Base-by-base conservation (phyloP, 768 basidiomycete genomes). In the Xerocomus potaroensis region DNA sequence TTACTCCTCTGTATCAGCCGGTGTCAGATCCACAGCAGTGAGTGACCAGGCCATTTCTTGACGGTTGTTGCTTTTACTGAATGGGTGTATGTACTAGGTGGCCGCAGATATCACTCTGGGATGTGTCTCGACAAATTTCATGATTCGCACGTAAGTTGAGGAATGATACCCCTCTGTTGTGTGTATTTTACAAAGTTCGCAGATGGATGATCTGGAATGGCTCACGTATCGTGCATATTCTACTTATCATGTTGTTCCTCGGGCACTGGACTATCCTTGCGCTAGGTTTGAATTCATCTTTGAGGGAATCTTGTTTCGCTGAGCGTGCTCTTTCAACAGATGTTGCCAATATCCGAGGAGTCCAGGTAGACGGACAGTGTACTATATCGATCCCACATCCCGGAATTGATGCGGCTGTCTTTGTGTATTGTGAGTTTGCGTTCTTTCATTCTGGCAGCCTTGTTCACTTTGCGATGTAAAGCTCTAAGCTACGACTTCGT, bases 171-270 rank as follows among this genome's bases (percentile, higher is more conserved):
- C 18, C 1, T 31, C 7, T 6, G 2, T 9, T 18, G 7, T 22
- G 33, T 8, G 11, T 1, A 7, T 39, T 35, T 52, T 27, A 42
- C 38, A 16, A 47, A 14, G 10, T 30, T 7, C 11, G 9, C 33
- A 66, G 64, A 48, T 64, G 64, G 62, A 39, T 59, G 24, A 53
- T 64, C 35, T 64, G 64, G 63, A 64, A 39, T 30, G 43, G 37
- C 8, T 49, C 54, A 4, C 43, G 33, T 31, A 27, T 31, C 3
- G 53, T 66, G n/a, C 50, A 59, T 26, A 1, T 19, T 4, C 12
- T 64, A 12, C 29, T 66, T n/a, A n/a, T n/a, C n/a, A n/a, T n/a
- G 1, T 9, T 49, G 27, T 1, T 49, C 0, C 5, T 54, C 9
- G 62, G 53, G 8, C 64, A 64, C 11, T 66, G 63, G 64, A 35